Base-by-base conservation (phyloP, 306 rosid genomes). In the Pyrus communis region DNA sequence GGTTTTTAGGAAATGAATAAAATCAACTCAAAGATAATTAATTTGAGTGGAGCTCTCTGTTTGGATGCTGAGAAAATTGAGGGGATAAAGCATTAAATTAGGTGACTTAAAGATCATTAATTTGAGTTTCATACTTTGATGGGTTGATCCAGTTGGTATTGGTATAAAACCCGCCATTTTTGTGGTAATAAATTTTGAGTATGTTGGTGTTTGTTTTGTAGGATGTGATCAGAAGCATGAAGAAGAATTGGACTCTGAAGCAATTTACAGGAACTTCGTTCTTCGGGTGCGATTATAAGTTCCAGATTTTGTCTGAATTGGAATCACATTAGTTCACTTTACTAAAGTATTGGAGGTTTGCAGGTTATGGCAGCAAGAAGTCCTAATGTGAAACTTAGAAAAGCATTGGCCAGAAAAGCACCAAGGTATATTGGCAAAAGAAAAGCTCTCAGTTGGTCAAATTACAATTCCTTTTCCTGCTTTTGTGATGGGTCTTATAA, bases 351-450 rank as follows among this genome's bases (percentile, higher is more conserved):
- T 80, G 77, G 25, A 51, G 33, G 57, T 82, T 46, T 76, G 49
- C 89, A 93, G 96, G 96, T 92, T 66, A 92, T 92, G 99, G 97
- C 97, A 11, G 96, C 99, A 3, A 92, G 99, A 78, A 95, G 99
- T 81, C 99, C 99, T 5, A 92, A 95, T 82, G 78, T 95, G 19
- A 79, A 86, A 22, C 89, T 92, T 40, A 85, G 84, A 71, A 92
- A 86, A 77, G 89, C 81, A 33, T 73, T 91, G 17, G 63, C 64
- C 35, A 80, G 74, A 76, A 88, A 74, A 82, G 84, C 74, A 52
- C 80, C 84, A 61, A 84, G 96, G 98, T 94, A 78, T 11, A 40
- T 3, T 74, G 35, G 55, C 55, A 51, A 57, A 57, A 8, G 33
- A 55, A 61, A 12, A 55, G 42, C 27, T 65, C 46, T 35, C 21